Percentiles rank a stretch among this genome's conserved stretches.
Conservation (phyloP, 495 filamentous ascomycete genomes). For the Parathielavia appendiculata region DNA sequence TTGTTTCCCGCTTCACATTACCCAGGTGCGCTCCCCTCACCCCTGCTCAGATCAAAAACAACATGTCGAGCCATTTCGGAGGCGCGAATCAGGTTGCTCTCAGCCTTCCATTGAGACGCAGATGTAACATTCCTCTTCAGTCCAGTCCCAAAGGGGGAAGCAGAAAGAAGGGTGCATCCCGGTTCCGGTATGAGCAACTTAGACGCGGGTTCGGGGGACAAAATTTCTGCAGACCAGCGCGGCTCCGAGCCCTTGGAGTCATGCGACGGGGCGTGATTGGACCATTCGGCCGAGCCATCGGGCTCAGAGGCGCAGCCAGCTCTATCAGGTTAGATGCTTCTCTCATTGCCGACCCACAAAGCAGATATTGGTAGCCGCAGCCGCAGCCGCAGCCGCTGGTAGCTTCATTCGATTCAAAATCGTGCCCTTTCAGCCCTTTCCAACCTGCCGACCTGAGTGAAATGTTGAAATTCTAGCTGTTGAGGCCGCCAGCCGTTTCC, state of each 20-base stretch:
- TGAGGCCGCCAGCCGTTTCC: constrained; percentile 17
- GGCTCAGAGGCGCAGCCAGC: constrained; percentile 11
- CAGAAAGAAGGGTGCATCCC: constrained; percentile 13
- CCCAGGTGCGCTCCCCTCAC: not conserved
- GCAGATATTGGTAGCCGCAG: constrained; percentile 6
- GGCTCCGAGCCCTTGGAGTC: constrained; percentile 8
- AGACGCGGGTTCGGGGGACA: constrained; percentile 11
- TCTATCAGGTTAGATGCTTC: not conserved
- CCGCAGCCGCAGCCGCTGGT: constrained; percentile 11
- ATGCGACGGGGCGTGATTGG: constrained; percentile 9
- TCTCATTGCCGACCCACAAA: constrained; percentile 5
- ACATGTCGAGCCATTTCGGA: constrained; percentile 4
- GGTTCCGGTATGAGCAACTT: constrained; percentile 8
- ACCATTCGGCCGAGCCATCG: not conserved
- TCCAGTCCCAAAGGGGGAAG: constrained; percentile 7
- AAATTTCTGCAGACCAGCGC: constrained; percentile 15
- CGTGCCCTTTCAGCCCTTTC: not conserved
- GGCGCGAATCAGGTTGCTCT: constrained; percentile 9
- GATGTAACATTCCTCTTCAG: constrained; percentile 10
- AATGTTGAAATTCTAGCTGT: not conserved
- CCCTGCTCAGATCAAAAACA: constrained; percentile 2
- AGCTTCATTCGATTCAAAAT: not conserved
- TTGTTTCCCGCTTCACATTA: constrained; percentile 12
- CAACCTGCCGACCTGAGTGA: not conserved
- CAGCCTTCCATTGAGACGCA: constrained; percentile 13